Percentiles rank a stretch among this genome's conserved stretches.
Conservation (phyloP, 768 basidiomycete species). For the Trametes maxima region DNA sequence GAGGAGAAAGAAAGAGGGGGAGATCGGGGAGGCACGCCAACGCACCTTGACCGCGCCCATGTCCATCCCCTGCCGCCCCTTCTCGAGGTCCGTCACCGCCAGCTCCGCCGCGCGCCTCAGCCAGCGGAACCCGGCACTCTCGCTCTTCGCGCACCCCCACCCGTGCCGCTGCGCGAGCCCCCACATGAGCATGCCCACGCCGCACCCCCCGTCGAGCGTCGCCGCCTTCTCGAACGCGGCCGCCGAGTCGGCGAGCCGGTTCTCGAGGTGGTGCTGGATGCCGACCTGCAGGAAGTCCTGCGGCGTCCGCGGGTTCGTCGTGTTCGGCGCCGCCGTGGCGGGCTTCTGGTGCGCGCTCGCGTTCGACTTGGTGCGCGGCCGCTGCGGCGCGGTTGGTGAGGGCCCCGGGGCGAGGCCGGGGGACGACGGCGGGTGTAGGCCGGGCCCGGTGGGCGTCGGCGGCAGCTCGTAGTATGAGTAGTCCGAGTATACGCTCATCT, state of each 20-base stretch:
- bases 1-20: too few relatives aligned
- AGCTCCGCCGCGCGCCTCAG: slow-evolving; percentile 78
- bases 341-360: slow-evolving; percentile 1
- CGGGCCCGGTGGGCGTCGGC: slow-evolving; percentile 40
- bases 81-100: slow-evolving; percentile 77
- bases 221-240: slow-evolving; percentile 77
- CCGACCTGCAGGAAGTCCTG: slow-evolving; percentile 76
- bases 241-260: slow-evolving; percentile 69
- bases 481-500: slow-evolving; percentile 54
- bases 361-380: slow-evolving; percentile 3
- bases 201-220: slow-evolving; percentile 74
- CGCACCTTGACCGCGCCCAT: slow-evolving; percentile 55
- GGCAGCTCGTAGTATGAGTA: slow-evolving; percentile 72
- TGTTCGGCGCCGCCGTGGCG: not conserved
- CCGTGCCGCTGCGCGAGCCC: slow-evolving; percentile 84
- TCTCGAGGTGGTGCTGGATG: slow-evolving; percentile 76
- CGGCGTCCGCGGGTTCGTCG: slow-evolving; percentile 41
- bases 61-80: slow-evolving; percentile 56
- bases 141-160: slow-evolving; percentile 85
- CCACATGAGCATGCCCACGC: slow-evolving; percentile 93
- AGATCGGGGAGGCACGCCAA: not conserved
- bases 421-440: slow-evolving; percentile 22
- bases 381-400: slow-evolving; percentile 3
- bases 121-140: slow-evolving; percentile 81
- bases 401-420: slow-evolving; percentile 15